Evolutionary conservation across 2,329 filamentous ascomycete genomes (phyloP), one percentile per base, ranked within the genome.

Genomic region (Tolypocladium pustulatum): DNA sequence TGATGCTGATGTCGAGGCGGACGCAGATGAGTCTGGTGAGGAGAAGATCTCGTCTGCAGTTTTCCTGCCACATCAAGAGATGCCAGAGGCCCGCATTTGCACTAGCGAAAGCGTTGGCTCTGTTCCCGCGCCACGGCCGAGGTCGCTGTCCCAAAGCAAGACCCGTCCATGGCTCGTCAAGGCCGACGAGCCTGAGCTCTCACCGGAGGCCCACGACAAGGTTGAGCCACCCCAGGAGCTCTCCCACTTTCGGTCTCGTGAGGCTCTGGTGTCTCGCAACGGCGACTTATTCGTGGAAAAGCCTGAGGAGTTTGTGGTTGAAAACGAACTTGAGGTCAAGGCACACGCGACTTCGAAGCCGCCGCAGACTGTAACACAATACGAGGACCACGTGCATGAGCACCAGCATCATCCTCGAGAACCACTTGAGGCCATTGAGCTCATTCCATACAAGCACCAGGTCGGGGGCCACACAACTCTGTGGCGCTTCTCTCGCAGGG

Each of bases 391-490:
- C 65, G 69, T 78, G 55, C 78, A 82, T 68, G 79, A 82, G 46
- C 76, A 81, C 58, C 76, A 83, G 61, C 76, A 75, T 69, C 74
- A 68, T 25, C 66, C 80, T 63, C 76, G 81, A 70, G 73, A 81
- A 64, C 91, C 92, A 3, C 79, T 96, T 34, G 90, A 93, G 62
- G 93, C 93, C 36, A 96, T 99, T 65, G 92, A 97, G 72, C 80
- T 99, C 61, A 96, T 97, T 67, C 94, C 94, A 1, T 99, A 97
- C 74, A 90, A 91, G 64, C 94, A 99, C 74, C 94, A 99, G 74
- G 94, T 99, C 58, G 94, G 94, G 60, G 94, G 94, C 0, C 94
- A 99, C 72, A 97, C 91, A 8, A 97, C 93, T 0, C 83, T 99
- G 40, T 99, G 96, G 82, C 88, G 93, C 49, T 97, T 99, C 70